phyloP scores from a whole-genome alignment of 2,329 filamentous ascomycete genomes.

The Exophiala spinifera region DNA sequence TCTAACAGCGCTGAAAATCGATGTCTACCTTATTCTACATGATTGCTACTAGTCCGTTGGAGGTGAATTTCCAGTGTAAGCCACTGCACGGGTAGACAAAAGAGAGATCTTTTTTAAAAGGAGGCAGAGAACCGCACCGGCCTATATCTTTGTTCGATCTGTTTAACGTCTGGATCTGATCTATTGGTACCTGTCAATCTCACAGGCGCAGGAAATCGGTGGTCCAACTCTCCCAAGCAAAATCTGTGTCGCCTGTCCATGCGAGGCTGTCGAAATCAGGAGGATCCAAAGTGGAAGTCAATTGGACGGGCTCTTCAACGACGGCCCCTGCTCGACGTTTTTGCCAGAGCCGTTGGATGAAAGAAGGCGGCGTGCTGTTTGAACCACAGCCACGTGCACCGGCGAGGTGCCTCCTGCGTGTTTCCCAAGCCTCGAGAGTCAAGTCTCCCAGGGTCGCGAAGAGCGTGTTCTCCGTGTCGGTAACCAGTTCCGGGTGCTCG shows the following conservation, averaged over 20 bases:
- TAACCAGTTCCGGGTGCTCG: constrained; percentile 14
- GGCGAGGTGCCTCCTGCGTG: constrained; percentile 2
- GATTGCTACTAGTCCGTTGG: background rate
- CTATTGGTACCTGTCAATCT: too few species aligned
- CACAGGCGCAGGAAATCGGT: constrained; percentile 1
- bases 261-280: background rate
- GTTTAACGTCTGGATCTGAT: too few species aligned
- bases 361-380: background rate
- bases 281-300: background rate
- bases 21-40: too few species aligned
- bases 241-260: constrained; percentile 4
- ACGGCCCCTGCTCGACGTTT: background rate
- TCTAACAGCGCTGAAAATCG: too few species aligned
- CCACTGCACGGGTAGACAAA: too few species aligned
- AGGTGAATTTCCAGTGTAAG: too few species aligned
- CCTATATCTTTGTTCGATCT: too few species aligned
- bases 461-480: constrained; percentile 5
- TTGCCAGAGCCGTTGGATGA: constrained; percentile 7
- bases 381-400: background rate
- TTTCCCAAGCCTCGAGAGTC: constrained; percentile 16
- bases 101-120: too few species aligned
- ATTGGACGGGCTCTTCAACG: background rate
- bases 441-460: constrained; percentile 13
- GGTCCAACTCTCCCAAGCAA: constrained; percentile 10
- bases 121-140: too few species aligned